These are phyloP conservation scores for Gleditsia sinensis DNA, from an alignment of 306 rosid genomes.

Conservation along the genomic window DNA sequence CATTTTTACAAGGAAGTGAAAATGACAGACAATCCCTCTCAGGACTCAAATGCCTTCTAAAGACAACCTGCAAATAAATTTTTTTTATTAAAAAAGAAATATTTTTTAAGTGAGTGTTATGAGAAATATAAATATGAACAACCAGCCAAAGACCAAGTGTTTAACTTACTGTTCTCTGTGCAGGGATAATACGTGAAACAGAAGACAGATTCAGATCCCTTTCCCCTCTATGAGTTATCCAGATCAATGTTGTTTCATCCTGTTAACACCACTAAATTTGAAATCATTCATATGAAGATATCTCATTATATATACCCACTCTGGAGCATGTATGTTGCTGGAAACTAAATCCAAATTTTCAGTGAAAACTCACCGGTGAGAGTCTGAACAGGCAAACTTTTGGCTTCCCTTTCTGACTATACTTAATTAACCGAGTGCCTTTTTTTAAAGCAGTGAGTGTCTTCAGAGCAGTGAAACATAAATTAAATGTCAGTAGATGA, in stretches of 20 bases:
- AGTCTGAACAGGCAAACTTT: slow-evolving; percentile 81
- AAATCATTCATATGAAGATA: slow-evolving; percentile 39
- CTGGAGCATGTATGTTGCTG: slow-evolving; percentile 1
- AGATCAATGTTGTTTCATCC: slow-evolving; percentile 84
- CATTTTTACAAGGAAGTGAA: slow-evolving; percentile 77
- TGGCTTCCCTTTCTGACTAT: slow-evolving; percentile 86
- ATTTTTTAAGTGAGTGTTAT: not conserved
- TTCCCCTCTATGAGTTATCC: slow-evolving; percentile 83
- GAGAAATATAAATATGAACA: not conserved
- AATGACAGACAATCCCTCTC: slow-evolving; percentile 91
- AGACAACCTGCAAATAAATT: slow-evolving; percentile 71
- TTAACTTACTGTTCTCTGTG: slow-evolving; percentile 95
- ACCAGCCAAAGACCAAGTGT: slow-evolving; percentile 23
- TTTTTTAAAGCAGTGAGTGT: slow-evolving; percentile 67
- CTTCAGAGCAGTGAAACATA: slow-evolving; percentile 51
- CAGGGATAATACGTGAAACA: slow-evolving; percentile 65
- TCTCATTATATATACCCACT: slow-evolving; percentile 21
- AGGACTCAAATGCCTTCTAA: slow-evolving; percentile 86
- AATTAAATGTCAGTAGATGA: slow-evolving; percentile 24
- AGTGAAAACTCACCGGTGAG: slow-evolving; percentile 59
- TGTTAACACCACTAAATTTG: slow-evolving; percentile 53
- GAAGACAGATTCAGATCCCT: slow-evolving; percentile 65
- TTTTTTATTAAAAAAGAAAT: slow-evolving; percentile 11
- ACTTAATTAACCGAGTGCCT: slow-evolving; percentile 82
- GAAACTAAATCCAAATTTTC: not conserved